A percentile compares a stretch with the other conserved stretches of the same genome.
phyloP scores from a whole-genome alignment of 345 rosid genomes.

The Trapa incisa region DNA sequence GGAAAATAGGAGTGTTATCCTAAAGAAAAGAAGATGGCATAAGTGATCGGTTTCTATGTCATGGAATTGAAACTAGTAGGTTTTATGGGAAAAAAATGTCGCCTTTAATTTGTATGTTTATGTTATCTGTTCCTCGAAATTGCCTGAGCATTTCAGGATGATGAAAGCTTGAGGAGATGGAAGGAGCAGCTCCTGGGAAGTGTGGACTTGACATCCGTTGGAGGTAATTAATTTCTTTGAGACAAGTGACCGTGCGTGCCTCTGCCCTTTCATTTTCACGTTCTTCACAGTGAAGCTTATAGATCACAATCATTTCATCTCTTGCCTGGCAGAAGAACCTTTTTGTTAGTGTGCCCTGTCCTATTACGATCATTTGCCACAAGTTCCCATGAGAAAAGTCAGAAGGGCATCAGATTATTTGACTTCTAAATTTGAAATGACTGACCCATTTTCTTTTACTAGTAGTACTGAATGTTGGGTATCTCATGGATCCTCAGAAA shows the following conservation, averaged over 20 bases:
- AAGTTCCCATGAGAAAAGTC: background rate
- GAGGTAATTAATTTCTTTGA: slow-evolving; percentile 30
- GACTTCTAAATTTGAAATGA: background rate
- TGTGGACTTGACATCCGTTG: slow-evolving; percentile 57
- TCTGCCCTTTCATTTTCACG: background rate
- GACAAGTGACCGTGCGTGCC: background rate
- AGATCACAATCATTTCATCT: background rate
- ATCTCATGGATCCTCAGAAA: slow-evolving; percentile 27
- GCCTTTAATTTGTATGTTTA: background rate
- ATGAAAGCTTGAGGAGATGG: slow-evolving; percentile 94
- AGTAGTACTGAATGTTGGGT: background rate
- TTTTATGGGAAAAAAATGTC: background rate
- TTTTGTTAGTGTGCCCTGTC: background rate
- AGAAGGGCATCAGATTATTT: background rate
- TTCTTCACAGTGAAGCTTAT: background rate
- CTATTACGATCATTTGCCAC: background rate
- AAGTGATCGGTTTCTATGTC: background rate
- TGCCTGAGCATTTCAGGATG: slow-evolving; percentile 34
- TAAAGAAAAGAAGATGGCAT: background rate
- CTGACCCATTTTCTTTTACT: background rate
- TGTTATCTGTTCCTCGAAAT: background rate
- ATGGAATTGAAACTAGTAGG: background rate
- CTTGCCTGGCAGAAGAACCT: background rate
- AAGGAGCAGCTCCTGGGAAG: slow-evolving; percentile 79
- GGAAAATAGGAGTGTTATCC: background rate